These are phyloP conservation scores for Diaporthe capsici DNA, from an alignment of 2,329 filamentous ascomycete genomes.

Conservation along the genomic window DNA sequence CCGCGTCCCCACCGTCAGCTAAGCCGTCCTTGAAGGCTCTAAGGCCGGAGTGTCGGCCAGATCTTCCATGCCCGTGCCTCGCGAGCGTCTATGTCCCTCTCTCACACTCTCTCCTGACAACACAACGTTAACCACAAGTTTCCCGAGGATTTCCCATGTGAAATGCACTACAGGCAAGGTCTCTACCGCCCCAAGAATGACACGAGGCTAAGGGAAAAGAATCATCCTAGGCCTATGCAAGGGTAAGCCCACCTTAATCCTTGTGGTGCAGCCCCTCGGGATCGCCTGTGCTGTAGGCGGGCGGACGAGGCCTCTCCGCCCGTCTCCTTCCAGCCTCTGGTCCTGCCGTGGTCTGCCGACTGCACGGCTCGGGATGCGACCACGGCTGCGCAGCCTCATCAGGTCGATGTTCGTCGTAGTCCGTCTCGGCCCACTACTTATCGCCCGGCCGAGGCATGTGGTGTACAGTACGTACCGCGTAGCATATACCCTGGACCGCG, in stretches of 20 bases:
- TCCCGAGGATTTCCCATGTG: conserved; percentile 20
- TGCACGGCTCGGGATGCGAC: conserved; percentile 24
- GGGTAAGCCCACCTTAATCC: not conserved
- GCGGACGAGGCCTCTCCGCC: conserved; percentile 28
- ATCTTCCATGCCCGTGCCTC: not conserved
- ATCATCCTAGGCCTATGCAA: conserved; percentile 4
- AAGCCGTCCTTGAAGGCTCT: not conserved
- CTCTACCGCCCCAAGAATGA: not conserved
- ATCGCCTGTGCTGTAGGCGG: not conserved
- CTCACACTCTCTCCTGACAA: not conserved
- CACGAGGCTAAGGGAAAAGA: not conserved
- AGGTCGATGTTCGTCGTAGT: not conserved
- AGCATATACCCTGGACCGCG: conserved; percentile 11
- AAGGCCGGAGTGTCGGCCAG: conserved; percentile 24
- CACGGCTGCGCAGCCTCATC: conserved; percentile 14
- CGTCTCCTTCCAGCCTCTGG: not conserved
- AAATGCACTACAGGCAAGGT: not conserved
- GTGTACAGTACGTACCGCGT: not conserved
- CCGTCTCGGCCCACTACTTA: not conserved
- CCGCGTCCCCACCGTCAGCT: not conserved
- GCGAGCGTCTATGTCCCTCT: too few species aligned
- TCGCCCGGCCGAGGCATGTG: not conserved
- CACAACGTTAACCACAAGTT: not conserved
- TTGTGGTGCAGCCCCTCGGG: not conserved
- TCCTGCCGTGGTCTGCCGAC: not conserved